A percentile compares a stretch with the other conserved stretches of the same genome.
Evolutionary conservation across 345 rosid genomes (phyloP).

Genomic region (Citrus cavaleriei): DNA sequence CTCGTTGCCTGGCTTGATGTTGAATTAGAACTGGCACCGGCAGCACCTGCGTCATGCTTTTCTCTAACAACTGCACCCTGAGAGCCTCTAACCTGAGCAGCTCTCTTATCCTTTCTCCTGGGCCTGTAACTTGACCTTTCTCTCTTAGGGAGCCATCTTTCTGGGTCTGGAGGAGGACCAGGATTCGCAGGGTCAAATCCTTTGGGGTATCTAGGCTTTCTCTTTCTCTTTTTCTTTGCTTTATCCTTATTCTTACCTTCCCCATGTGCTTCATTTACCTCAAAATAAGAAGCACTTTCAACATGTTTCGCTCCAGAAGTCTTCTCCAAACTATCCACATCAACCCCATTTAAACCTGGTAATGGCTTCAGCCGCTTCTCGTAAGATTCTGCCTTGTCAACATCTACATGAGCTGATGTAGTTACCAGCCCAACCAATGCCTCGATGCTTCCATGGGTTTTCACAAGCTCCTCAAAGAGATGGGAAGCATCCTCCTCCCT

Average conservation of each 20-base stretch:
- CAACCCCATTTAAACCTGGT: conserved; percentile 64
- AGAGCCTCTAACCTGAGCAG: conserved; percentile 92
- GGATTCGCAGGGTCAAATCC: conserved; percentile 98
- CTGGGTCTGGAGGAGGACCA: conserved; percentile 97
- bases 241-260: conserved; percentile 74
- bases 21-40: conserved; percentile 29
- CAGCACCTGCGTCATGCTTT: conserved; percentile 56
- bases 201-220: conserved; percentile 95
- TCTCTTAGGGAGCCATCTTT: conserved; percentile 97
- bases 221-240: conserved; percentile 90
- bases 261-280: conserved; percentile 34
- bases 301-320: conserved; percentile 84
- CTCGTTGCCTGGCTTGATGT: conserved; percentile 40
- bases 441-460: conserved; percentile 57
- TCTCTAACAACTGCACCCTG: conserved; percentile 85
- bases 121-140: conserved; percentile 93
- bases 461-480: conserved; percentile 83
- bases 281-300: conserved; percentile 42
- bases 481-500: conserved; percentile 71
- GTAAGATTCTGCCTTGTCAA: conserved; percentile 84
- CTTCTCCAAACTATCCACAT: conserved; percentile 75
- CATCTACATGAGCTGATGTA: conserved; percentile 71
- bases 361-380: conserved; percentile 77
- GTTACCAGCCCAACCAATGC: conserved; percentile 86
- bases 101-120: conserved; percentile 92